Base-by-base conservation (phyloP, 2,329 filamentous ascomycete species). In the Penicillium sp. region DNA sequence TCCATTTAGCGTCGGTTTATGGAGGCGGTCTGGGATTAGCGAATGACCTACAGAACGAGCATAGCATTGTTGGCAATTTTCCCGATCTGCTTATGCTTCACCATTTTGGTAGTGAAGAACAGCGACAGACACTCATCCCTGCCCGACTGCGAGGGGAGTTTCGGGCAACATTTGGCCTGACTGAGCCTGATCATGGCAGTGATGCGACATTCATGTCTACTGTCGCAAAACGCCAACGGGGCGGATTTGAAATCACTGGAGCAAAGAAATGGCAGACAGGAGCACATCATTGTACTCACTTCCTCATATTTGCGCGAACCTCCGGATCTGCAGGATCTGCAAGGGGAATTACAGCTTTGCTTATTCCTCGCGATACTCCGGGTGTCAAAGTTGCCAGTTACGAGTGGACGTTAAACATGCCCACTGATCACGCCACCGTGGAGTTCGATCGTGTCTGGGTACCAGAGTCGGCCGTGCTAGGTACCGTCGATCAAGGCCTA, bases 351-450 rank as follows among this genome's bases (percentile, higher is more conserved):
- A 86, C 84, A 1, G 86, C 85, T 55, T 88, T 88, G 66, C 78
- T 88, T 30, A 82, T 87, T 0, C 85, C 85, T 1, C 73, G 76
- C 35, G 74, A 82, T 1, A 81, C 84, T 0, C 78, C 79, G 0
- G 86, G 86, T 0, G 66, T 88, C 16, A 77, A 79, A 25, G 80
- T 87, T 7, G 79, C 82, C 49, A 85, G 83, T 40, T 88, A 86
- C 65, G 82, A 88, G 72, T 88, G 85, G 84, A 88, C 85, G 1
- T 80, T 88, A 55, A 88, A 88, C 67, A 89, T 88, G 85, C 85
- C 85, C 0, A 88, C 86, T 6, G 86, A 89, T 70, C 86, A 88
- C 69, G 86, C 86, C 2, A 88, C 85, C 1, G 77, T 88, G 42
- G 79, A 80, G 2, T 75, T 88, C 48, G 80, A 80, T n/a, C 73